Percentiles rank a stretch among this genome's conserved stretches.
phyloP scores from a whole-genome alignment of 805 yeast genomes.

The Ogataea saltuana region DNA sequence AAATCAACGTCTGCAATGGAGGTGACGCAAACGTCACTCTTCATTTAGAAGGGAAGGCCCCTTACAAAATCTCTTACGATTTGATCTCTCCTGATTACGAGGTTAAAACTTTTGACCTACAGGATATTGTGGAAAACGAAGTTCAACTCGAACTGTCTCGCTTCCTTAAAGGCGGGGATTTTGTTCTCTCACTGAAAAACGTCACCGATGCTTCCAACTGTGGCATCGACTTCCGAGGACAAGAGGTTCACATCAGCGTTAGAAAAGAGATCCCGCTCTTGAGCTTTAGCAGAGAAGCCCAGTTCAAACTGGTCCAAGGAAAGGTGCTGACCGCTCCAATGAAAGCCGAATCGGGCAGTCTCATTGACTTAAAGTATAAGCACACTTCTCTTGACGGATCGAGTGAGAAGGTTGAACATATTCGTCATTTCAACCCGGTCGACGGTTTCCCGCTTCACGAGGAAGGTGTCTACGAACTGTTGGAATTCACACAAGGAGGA shows the following conservation, averaged over 20 bases:
- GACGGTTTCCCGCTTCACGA: conserved; percentile 36
- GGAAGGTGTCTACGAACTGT: conserved; percentile 46
- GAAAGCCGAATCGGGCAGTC: conserved; percentile 35
- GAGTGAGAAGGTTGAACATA: conserved; percentile 7
- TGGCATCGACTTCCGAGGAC: conserved; percentile 63
- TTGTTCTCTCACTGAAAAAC: conserved; percentile 59
- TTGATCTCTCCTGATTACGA: conserved; percentile 59
- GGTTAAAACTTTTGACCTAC: conserved; percentile 40
- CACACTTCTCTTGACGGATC: conserved; percentile 28
- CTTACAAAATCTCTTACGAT: conserved; percentile 71
- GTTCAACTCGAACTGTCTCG: conserved; percentile 54
- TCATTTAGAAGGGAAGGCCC: conserved; percentile 73
- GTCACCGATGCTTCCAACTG: conserved; percentile 80
- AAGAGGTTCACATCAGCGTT: conserved; percentile 66
- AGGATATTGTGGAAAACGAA: conserved; percentile 39
- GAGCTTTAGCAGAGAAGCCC: conserved; percentile 32
- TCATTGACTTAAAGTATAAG: conserved; percentile 35
- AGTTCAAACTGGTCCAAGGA: conserved; percentile 59
- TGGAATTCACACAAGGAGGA: conserved; percentile 42
- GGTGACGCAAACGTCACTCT: conserved; percentile 49
- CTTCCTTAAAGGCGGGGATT: conserved; percentile 70
- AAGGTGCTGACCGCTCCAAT: conserved; percentile 58
- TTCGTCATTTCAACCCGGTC: conserved; percentile 23
- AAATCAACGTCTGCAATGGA: conserved; percentile 33
- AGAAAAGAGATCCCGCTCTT: conserved; percentile 65